phyloP scores from a whole-genome alignment of 2,329 filamentous ascomycete genomes.

The Orbilia oligospora region DNA sequence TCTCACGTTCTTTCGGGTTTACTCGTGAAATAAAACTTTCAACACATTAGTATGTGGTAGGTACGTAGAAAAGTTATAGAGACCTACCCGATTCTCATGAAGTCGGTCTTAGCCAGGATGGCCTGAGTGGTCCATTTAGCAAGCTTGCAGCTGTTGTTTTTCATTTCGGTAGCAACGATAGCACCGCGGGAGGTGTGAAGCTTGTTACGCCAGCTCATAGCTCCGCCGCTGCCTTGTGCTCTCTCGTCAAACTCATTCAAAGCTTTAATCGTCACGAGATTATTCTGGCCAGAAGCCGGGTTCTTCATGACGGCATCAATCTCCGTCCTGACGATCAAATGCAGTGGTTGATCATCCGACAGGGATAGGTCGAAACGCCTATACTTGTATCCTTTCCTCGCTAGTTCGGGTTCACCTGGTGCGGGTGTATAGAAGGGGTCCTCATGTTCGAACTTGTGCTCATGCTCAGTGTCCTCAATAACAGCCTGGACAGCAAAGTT shows the following conservation, averaged over 20 bases:
- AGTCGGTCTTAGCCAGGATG: constrained; percentile 95
- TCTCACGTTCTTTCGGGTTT: constrained; percentile 91
- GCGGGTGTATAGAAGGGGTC: constrained; percentile 98
- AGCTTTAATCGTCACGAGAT: constrained; percentile 91
- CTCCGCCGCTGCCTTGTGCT: constrained; percentile 93
- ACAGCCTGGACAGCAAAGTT: constrained; percentile 98
- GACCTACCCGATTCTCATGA: constrained; percentile 95
- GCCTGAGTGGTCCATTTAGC: constrained; percentile 97
- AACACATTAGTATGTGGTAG: constrained; percentile 64
- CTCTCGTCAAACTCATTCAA: constrained; percentile 99
- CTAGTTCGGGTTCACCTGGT: constrained; percentile 92
- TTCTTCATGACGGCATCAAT: constrained; percentile 97
- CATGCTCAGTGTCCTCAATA: constrained; percentile 81
- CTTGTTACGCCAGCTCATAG: constrained; percentile 97
- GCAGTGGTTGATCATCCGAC: constrained; percentile 92
- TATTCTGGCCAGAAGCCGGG: constrained; percentile 89
- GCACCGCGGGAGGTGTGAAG: constrained; percentile 94
- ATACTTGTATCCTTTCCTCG: constrained; percentile 99
- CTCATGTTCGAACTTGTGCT: constrained; percentile 85
- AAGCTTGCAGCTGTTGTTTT: constrained; percentile 99
- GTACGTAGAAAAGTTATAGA: constrained; percentile 14
- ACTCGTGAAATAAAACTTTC: constrained; percentile 90
- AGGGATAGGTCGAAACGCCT: constrained; percentile 94
- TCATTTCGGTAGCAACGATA: constrained; percentile 99
- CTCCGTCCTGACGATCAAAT: constrained; percentile 94